phyloP scores from a whole-genome alignment of 768 basidiomycete genomes.

The Auriculariales sp. region DNA sequence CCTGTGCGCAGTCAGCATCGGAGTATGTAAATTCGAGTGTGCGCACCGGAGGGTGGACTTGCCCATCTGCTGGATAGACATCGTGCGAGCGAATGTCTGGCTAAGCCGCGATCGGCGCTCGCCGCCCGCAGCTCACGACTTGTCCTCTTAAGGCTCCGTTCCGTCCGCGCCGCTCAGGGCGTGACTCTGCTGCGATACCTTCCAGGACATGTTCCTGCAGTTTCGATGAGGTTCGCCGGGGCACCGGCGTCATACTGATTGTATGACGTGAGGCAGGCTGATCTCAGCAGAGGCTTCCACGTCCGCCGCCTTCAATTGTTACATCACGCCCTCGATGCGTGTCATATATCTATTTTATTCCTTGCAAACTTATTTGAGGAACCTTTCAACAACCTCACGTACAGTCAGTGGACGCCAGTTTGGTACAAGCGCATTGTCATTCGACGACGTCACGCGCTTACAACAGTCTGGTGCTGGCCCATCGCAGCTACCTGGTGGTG shows the following conservation, averaged over 20 bases:
- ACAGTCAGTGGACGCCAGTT: too few relatives aligned
- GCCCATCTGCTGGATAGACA: constrained; percentile 63
- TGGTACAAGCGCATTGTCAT: too few relatives aligned
- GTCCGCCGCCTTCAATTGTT: constrained; percentile 37
- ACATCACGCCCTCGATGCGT: too few relatives aligned
- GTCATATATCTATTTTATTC: too few relatives aligned
- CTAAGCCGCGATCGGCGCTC: background rate
- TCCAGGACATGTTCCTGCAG: constrained; percentile 27
- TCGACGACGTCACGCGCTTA: too few relatives aligned
- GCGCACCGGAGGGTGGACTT: constrained; percentile 25
- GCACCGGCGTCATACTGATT: constrained; percentile 24
- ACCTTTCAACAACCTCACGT: too few relatives aligned
- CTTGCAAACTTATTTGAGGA: too few relatives aligned
- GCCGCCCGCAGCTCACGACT: constrained; percentile 29
- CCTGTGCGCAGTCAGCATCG: constrained; percentile 37
- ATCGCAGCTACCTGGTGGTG: too few relatives aligned
- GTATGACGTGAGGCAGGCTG: constrained; percentile 46
- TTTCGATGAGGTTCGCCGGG: constrained; percentile 21
- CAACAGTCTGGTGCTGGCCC: too few relatives aligned
- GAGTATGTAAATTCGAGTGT: background rate
- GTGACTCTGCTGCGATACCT: constrained; percentile 44
- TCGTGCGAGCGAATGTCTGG: background rate
- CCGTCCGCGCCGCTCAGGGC: constrained; percentile 46
- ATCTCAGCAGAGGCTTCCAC: constrained; percentile 64
- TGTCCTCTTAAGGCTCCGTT: constrained; percentile 11